A percentile compares a stretch with the other conserved stretches of the same genome.
Evolutionary conservation across 805 yeast species (phyloP).

Genomic region (Hanseniaspora nectarophila): DNA sequence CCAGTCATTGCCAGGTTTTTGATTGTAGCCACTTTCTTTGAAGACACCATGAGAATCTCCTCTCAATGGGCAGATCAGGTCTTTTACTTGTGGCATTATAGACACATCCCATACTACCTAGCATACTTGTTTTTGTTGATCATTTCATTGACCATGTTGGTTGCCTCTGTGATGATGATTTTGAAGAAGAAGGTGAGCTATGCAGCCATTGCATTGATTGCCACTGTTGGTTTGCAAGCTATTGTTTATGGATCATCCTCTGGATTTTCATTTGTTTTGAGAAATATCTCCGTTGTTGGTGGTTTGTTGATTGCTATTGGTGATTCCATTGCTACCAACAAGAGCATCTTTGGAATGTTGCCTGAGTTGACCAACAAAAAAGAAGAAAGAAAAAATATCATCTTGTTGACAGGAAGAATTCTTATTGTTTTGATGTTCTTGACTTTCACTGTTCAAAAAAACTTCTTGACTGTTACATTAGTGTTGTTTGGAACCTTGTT

Average conservation of each 20-base stretch:
- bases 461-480: slow-evolving; percentile 55
- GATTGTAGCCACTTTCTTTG: slow-evolving; percentile 86
- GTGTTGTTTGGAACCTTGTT: slow-evolving; percentile 62
- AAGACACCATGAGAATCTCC: slow-evolving; percentile 72
- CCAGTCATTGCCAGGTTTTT: slow-evolving; percentile 82
- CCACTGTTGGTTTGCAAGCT: slow-evolving; percentile 73
- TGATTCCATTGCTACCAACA: slow-evolving; percentile 70
- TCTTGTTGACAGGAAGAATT: slow-evolving; percentile 76
- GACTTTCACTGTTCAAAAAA: slow-evolving; percentile 67
- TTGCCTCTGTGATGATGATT: slow-evolving; percentile 61
- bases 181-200: slow-evolving; percentile 36
- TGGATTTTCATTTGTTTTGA: slow-evolving; percentile 67
- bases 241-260: slow-evolving; percentile 75
- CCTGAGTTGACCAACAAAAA: slow-evolving; percentile 53
- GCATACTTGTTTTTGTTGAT: slow-evolving; percentile 56
- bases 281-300: slow-evolving; percentile 84
- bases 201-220: slow-evolving; percentile 57
- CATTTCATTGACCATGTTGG: slow-evolving; percentile 58
- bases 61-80: slow-evolving; percentile 89
- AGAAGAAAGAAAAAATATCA: slow-evolving; percentile 52
- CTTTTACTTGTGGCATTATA: slow-evolving; percentile 64
- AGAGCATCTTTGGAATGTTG: slow-evolving; percentile 39
- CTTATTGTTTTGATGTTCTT: slow-evolving; percentile 73
- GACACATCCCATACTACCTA: slow-evolving; percentile 66
- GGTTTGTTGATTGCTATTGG: slow-evolving; percentile 79